Evolutionary conservation across 352 stramenopile genomes (phyloP).

Genomic region (Blastocystis hominis): DNA sequence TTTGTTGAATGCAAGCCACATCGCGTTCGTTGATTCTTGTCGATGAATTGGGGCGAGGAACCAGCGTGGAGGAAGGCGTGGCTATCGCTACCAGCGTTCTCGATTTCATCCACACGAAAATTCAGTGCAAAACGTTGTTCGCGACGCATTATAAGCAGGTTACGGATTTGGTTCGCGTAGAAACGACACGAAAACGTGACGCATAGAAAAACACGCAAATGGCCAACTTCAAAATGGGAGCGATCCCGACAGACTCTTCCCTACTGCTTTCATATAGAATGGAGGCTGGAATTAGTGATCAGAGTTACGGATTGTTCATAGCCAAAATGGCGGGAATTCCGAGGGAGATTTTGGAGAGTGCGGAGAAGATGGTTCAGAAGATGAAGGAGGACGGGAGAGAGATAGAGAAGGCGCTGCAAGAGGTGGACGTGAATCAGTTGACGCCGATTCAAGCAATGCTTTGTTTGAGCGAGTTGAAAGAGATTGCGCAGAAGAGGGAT

Average conservation of each 20-base stretch:
- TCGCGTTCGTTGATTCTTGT: constrained; percentile 41
- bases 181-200: neutral
- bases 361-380: neutral
- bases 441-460: constrained; percentile 9
- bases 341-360: neutral
- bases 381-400: neutral
- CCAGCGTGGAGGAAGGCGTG: constrained; percentile 41
- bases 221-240: constrained; percentile 25
- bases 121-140: constrained; percentile 32
- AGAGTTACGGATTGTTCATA: constrained; percentile 44
- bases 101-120: neutral
- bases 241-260: neutral
- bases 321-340: constrained; percentile 50
- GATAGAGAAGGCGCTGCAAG: neutral
- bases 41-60: constrained; percentile 47
- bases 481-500: neutral
- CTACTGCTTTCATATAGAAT: constrained; percentile 51
- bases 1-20: neutral
- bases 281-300: constrained; percentile 22
- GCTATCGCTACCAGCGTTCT: constrained; percentile 22
- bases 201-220: neutral
- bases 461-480: neutral
- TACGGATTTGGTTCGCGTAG: neutral
- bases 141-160: constrained; percentile 37
- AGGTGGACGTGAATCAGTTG: neutral